Evolutionary conservation across 331 rosid species (phyloP).

Genomic region (Malus hybrid): DNA sequence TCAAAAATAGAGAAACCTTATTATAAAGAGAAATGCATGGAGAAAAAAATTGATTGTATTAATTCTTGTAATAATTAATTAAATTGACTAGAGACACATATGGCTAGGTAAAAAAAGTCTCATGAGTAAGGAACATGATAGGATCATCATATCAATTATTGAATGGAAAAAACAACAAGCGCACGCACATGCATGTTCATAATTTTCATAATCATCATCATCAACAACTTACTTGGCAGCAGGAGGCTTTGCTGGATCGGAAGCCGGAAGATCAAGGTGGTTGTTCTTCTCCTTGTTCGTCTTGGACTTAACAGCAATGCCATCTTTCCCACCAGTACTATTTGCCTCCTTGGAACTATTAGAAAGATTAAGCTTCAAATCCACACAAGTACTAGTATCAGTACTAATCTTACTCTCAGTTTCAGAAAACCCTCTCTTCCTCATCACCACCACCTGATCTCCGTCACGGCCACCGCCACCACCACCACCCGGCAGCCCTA

Average conservation of each 20-base stretch:
- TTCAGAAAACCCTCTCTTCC: slow-evolving; percentile 84
- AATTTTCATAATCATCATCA: background rate
- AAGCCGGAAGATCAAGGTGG: slow-evolving; percentile 24
- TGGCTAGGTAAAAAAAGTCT: background rate
- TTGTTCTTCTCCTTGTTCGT: slow-evolving; percentile 29
- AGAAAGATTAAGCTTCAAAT: slow-evolving; percentile 84
- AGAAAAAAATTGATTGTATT: background rate
- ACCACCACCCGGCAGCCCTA: slow-evolving; percentile 65
- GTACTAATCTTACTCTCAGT: slow-evolving; percentile 37
- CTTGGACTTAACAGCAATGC: slow-evolving; percentile 16
- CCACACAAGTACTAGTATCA: slow-evolving; percentile 26
- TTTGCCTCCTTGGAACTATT: slow-evolving; percentile 26
- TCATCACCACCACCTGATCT: slow-evolving; percentile 24
- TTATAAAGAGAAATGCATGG: background rate
- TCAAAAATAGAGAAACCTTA: too few relatives aligned
- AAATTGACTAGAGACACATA: too few relatives aligned
- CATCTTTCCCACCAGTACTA: slow-evolving; percentile 14
- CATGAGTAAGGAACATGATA: background rate
- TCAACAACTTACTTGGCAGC: slow-evolving; percentile 56
- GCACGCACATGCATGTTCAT: background rate
- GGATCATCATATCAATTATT: background rate
- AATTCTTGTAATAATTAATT: too few relatives aligned
- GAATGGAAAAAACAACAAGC: background rate
- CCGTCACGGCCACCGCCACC: slow-evolving; percentile 15
- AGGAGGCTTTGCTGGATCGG: slow-evolving; percentile 72